Conservation (phyloP, 192 early-diverging fungal genomes). For the Coemansia sp. region DNA sequence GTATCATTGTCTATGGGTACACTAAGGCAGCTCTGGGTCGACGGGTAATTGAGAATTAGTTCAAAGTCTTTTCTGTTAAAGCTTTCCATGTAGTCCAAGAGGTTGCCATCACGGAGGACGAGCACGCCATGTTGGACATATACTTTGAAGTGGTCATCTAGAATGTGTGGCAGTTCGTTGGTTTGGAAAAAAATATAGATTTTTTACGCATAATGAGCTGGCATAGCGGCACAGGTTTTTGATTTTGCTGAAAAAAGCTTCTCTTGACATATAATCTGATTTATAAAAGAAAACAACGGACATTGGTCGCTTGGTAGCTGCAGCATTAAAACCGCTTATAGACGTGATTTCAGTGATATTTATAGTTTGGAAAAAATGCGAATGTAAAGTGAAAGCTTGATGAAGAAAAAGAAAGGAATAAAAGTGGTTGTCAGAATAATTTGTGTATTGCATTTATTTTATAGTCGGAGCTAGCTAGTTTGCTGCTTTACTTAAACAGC, state of each 20-base stretch:
- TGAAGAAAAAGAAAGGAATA: no score
- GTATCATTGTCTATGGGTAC: no score
- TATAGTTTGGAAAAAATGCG: not conserved
- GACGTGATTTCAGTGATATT: not conserved
- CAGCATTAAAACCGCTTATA: not conserved
- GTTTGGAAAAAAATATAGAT: not conserved
- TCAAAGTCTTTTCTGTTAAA: not conserved
- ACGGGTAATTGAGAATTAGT: not conserved
- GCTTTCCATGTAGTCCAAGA: not conserved
- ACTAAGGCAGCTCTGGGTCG: no score
- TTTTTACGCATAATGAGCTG: not conserved
- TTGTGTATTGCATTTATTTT: no score
- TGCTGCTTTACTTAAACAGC: no score
- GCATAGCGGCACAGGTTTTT: not conserved
- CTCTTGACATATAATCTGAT: not conserved
- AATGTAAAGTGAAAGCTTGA: no score
- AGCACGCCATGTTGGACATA: not conserved
- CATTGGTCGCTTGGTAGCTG: not conserved
- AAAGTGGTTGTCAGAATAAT: no score
- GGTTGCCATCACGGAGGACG: not conserved
- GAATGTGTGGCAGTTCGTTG: not conserved
- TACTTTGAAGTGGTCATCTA: not conserved
- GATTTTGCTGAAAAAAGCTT: not conserved
- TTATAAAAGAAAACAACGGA: slow-evolving; percentile 4
- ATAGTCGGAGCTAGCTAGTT: no score